These are phyloP conservation scores for Aspergillus intermedius DNA, from an alignment of 2,329 filamentous ascomycete genomes.

Conservation along the genomic window DNA sequence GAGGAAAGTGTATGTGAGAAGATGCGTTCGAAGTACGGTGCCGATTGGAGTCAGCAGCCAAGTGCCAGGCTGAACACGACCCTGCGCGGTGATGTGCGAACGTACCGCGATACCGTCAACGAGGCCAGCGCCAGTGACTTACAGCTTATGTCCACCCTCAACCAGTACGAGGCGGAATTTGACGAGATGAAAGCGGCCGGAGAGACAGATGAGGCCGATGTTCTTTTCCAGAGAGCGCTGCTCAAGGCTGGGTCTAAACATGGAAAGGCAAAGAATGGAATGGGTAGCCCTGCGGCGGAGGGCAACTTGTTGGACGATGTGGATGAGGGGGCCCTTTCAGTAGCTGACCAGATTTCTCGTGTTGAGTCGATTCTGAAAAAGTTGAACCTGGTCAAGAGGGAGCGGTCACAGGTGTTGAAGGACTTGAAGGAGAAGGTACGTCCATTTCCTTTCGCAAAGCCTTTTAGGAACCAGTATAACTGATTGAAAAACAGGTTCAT, in stretches of 20 bases:
- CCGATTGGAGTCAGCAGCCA: slow-evolving; percentile 94
- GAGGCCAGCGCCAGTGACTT: slow-evolving; percentile 82
- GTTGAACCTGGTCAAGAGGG: slow-evolving; percentile 83
- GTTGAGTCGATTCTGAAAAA: slow-evolving; percentile 90
- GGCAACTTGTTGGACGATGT: slow-evolving; percentile 86
- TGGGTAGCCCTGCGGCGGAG: slow-evolving; percentile 58
- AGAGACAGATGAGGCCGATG: slow-evolving; percentile 77
- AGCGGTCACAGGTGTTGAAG: slow-evolving; percentile 85
- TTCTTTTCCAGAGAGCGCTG: slow-evolving; percentile 81
- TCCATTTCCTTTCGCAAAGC: not conserved
- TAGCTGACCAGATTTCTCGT: slow-evolving; percentile 79
- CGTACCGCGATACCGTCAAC: slow-evolving; percentile 81
- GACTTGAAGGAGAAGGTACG: slow-evolving; percentile 94
- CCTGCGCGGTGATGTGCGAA: slow-evolving; percentile 75
- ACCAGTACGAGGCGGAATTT: slow-evolving; percentile 81
- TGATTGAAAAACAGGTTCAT: slow-evolving; percentile 59
- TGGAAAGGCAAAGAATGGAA: slow-evolving; percentile 55
- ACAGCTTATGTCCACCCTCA: slow-evolving; percentile 73
- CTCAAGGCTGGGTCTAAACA: slow-evolving; percentile 62
- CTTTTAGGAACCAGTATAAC: not conserved
- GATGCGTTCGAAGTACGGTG: slow-evolving; percentile 95
- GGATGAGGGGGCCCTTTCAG: slow-evolving; percentile 68
- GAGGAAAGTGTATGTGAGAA: slow-evolving; percentile 98
- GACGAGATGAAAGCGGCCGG: slow-evolving; percentile 91
- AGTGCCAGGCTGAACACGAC: slow-evolving; percentile 85